Evolutionary conservation across 305 asterid species (phyloP).

Genomic region (Solanum hybrid): DNA sequence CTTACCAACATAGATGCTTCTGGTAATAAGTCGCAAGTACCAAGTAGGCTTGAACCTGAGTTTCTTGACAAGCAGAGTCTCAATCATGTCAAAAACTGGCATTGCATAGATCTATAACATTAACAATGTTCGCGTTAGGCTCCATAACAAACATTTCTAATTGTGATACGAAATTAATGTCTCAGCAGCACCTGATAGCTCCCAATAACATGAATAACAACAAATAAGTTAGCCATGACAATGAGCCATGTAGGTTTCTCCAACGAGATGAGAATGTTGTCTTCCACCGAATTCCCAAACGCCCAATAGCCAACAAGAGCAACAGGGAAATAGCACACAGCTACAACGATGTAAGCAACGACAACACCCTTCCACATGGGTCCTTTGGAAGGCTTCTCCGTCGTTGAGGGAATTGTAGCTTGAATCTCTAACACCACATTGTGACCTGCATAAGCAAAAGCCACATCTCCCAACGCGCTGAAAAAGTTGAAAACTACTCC

Average conservation of each 20-base stretch:
- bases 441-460: conserved; percentile 38
- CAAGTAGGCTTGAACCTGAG: conserved; percentile 27
- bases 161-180: not conserved
- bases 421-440: conserved; percentile 42
- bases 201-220: conserved; percentile 40
- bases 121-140: not conserved
- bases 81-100: conserved; percentile 59
- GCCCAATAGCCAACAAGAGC: conserved; percentile 37
- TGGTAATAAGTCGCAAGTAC: conserved; percentile 31
- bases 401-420: conserved; percentile 40
- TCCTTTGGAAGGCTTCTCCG: conserved; percentile 31
- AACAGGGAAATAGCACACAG: conserved; percentile 46
- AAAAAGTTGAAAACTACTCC: conserved; percentile 25
- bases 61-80: conserved; percentile 39
- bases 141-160: not conserved
- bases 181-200: conserved; percentile 33
- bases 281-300: conserved; percentile 26
- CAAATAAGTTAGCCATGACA: conserved; percentile 38
- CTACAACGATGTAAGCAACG: conserved; percentile 31
- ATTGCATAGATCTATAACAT: conserved; percentile 42
- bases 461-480: conserved; percentile 27
- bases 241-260: conserved; percentile 36
- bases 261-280: conserved; percentile 22
- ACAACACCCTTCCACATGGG: conserved; percentile 55
- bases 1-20: conserved; percentile 41